phyloP scores from a whole-genome alignment of 495 filamentous ascomycete genomes.

The Penicillium waksmanii region DNA sequence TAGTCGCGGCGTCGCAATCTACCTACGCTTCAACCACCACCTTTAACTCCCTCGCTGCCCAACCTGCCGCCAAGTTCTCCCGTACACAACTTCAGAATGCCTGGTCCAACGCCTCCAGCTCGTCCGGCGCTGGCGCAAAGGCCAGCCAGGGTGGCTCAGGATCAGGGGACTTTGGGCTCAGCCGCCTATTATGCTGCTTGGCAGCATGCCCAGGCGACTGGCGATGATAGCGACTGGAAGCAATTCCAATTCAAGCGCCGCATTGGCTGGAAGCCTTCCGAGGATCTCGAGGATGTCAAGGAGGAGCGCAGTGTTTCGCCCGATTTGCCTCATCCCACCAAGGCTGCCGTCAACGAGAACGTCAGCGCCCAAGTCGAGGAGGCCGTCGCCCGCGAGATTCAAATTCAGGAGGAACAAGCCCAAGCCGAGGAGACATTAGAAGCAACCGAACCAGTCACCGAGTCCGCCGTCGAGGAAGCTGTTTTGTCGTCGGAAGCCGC shows the following conservation, averaged over 20 bases:
- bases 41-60: slow-evolving; percentile 55
- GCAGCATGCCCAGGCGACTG: slow-evolving; percentile 73
- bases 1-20: slow-evolving; percentile 92
- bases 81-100: slow-evolving; percentile 73
- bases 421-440: slow-evolving; percentile 45
- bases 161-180: slow-evolving; percentile 59
- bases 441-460: slow-evolving; percentile 36
- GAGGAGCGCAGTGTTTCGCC: slow-evolving; percentile 34
- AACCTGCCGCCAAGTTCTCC: slow-evolving; percentile 57
- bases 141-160: slow-evolving; percentile 46
- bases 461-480: slow-evolving; percentile 35
- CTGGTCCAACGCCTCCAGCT: slow-evolving; percentile 64
- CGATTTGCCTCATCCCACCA: slow-evolving; percentile 57
- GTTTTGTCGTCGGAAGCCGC: slow-evolving; percentile 27
- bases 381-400: slow-evolving; percentile 65
- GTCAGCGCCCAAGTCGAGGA: slow-evolving; percentile 65
- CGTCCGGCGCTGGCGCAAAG: slow-evolving; percentile 49
- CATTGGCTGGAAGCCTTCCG: slow-evolving; percentile 81
- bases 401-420: slow-evolving; percentile 53
- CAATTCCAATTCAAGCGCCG: slow-evolving; percentile 85
- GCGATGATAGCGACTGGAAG: slow-evolving; percentile 80
- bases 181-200: slow-evolving; percentile 90
- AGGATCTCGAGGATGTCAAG: slow-evolving; percentile 53
- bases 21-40: slow-evolving; percentile 77
- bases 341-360: slow-evolving; percentile 56